Evolutionary conservation across 345 rosid genomes (phyloP).

Genomic region (Gossypioides kirkii): DNA sequence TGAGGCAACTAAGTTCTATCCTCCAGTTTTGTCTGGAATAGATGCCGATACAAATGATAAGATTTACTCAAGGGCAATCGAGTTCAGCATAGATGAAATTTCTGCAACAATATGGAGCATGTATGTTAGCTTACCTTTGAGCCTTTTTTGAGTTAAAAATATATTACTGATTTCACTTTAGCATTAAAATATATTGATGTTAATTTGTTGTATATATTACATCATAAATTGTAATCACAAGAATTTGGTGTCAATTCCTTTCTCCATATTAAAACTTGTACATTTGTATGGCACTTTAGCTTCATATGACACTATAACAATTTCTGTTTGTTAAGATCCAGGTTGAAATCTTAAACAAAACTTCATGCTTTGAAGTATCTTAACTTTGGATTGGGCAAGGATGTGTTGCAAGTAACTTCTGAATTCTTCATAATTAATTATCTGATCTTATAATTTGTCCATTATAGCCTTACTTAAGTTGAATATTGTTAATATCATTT

Average conservation of each 20-base stretch:
- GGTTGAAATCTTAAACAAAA: not conserved
- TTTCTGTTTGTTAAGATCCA: not conserved
- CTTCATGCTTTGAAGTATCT: too few relatives aligned
- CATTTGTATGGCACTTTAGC: not conserved
- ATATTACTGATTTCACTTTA: not conserved
- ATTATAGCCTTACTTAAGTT: too few relatives aligned
- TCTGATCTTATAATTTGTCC: too few relatives aligned
- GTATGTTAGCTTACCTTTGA: conserved; percentile 28
- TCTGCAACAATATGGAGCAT: conserved; percentile 48
- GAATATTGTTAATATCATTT: too few relatives aligned
- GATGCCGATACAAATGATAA: conserved; percentile 40
- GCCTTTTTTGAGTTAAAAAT: not conserved
- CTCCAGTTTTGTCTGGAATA: conserved; percentile 34
- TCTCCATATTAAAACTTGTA: not conserved
- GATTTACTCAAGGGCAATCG: conserved; percentile 48
- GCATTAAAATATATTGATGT: not conserved
- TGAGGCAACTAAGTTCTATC: conserved; percentile 81
- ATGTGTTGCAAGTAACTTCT: too few relatives aligned
- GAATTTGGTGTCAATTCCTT: not conserved
- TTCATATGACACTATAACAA: not conserved
- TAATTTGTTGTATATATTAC: not conserved
- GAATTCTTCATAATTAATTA: too few relatives aligned
- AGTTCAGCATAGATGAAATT: conserved; percentile 43
- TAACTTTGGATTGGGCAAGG: too few relatives aligned
- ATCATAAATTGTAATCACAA: not conserved